A percentile compares a stretch with the other conserved stretches of the same genome.
phyloP scores from a whole-genome alignment of 257 asterid species.

The Leptodermis oblonga region DNA sequence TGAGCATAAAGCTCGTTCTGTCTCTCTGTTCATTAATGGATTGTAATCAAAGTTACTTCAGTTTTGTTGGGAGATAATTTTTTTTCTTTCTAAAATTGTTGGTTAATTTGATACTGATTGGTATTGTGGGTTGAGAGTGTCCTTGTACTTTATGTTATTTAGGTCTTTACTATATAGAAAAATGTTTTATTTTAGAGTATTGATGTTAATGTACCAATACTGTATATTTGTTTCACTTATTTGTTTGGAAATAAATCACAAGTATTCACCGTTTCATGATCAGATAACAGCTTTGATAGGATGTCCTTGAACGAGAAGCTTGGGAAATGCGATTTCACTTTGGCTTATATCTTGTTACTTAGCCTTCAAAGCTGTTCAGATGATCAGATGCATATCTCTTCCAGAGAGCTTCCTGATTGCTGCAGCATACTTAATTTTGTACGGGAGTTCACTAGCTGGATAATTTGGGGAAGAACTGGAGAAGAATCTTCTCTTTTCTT shows the following conservation, averaged over 20 bases:
- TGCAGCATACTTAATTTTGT: slow-evolving; percentile 52
- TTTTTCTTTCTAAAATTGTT: no score
- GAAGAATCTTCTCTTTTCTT: slow-evolving; percentile 76
- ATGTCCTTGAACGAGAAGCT: slow-evolving; percentile 70
- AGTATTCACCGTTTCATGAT: slow-evolving; percentile 11
- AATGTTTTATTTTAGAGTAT: not conserved
- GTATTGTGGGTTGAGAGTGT: not conserved
- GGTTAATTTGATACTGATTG: not conserved
- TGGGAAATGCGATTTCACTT: slow-evolving; percentile 73
- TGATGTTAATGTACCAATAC: no score
- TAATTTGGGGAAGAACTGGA: slow-evolving; percentile 72
- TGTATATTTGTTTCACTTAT: not conserved
- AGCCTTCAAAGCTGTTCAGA: slow-evolving; percentile 50
- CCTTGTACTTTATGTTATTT: not conserved
- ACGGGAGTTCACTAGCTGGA: slow-evolving; percentile 85
- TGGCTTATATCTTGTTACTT: slow-evolving; percentile 63
- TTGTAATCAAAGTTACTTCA: no score
- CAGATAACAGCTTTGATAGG: slow-evolving; percentile 63
- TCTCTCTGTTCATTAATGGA: no score
- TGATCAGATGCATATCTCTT: slow-evolving; percentile 38
- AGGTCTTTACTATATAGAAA: not conserved
- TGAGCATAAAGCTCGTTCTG: no score
- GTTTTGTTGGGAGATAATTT: no score
- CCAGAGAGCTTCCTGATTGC: slow-evolving; percentile 50
- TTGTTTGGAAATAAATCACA: no score